phyloP scores from a whole-genome alignment of 2,329 filamentous ascomycete genomes.

The Didymella sp. region DNA sequence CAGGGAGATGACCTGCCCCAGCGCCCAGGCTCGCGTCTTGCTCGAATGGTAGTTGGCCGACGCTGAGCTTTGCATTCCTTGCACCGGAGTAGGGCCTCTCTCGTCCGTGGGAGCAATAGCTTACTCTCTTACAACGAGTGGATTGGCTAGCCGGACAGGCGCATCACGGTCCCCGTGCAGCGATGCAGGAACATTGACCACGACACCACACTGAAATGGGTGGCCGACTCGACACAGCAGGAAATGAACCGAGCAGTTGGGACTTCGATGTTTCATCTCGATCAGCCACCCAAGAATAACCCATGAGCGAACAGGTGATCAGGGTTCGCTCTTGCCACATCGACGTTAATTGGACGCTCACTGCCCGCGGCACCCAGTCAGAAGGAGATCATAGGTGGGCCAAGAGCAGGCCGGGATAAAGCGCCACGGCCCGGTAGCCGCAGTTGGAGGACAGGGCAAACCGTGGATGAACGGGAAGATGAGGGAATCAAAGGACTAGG shows the following conservation, averaged over 20 bases:
- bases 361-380: conserved; percentile 39
- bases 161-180: conserved; percentile 48
- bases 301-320: conserved; percentile 49
- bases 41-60: conserved; percentile 46
- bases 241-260: conserved; percentile 39
- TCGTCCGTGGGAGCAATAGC: conserved; percentile 31
- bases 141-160: conserved; percentile 43
- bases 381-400: conserved; percentile 30
- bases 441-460: conserved; percentile 36
- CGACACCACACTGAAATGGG: conserved; percentile 45
- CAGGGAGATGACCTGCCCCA: conserved; percentile 49
- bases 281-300: conserved; percentile 47
- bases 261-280: conserved; percentile 50
- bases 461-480: conserved; percentile 28
- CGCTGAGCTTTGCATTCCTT: conserved; percentile 50
- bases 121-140: conserved; percentile 26
- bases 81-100: conserved; percentile 42
- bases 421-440: conserved; percentile 47
- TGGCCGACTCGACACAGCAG: conserved; percentile 48
- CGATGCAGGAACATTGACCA: conserved; percentile 54
- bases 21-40: conserved; percentile 46
- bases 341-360: conserved; percentile 34
- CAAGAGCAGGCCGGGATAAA: conserved; percentile 33
- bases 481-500: conserved; percentile 24
- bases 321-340: conserved; percentile 40